phyloP scores from a whole-genome alignment of 1,139 yeast genomes.

The Suhomyces atakaporum region DNA sequence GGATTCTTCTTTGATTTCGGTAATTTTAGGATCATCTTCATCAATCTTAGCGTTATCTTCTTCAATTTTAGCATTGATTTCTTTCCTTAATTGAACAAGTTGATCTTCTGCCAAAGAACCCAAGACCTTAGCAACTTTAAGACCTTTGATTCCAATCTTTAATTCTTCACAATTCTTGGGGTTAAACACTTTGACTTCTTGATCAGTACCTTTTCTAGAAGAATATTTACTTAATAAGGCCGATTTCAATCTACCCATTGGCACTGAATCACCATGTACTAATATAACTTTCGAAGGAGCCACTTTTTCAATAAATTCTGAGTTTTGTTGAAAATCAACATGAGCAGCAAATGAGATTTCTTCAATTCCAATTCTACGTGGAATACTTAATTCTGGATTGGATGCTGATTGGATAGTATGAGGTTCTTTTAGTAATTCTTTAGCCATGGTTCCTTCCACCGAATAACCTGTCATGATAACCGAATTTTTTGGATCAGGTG shows the following conservation, averaged over 20 bases:
- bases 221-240: constrained; percentile 88
- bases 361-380: constrained; percentile 86
- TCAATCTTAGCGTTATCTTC: constrained; percentile 19
- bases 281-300: constrained; percentile 81
- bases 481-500: constrained; percentile 91
- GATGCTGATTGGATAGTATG: constrained; percentile 77
- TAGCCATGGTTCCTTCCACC: constrained; percentile 98
- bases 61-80: constrained; percentile 27
- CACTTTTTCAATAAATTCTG: constrained; percentile 85
- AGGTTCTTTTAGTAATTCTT: constrained; percentile 84
- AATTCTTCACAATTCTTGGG: constrained; percentile 90
- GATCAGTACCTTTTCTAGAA: constrained; percentile 77
- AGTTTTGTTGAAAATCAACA: constrained; percentile 92
- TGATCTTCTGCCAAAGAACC: constrained; percentile 70
- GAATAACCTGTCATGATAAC: constrained; percentile 94
- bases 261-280: constrained; percentile 98
- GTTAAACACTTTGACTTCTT: constrained; percentile 89
- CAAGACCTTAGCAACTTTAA: constrained; percentile 81
- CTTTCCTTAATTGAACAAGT: constrained; percentile 34
- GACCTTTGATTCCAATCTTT: constrained; percentile 74
- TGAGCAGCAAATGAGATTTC: constrained; percentile 99
- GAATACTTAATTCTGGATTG: constrained; percentile 81
- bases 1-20: constrained; percentile 18
- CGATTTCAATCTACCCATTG: constrained; percentile 95
- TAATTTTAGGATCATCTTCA: constrained; percentile 18